Conservation (phyloP, 306 rosid species). For the Quillaja saponaria region DNA sequence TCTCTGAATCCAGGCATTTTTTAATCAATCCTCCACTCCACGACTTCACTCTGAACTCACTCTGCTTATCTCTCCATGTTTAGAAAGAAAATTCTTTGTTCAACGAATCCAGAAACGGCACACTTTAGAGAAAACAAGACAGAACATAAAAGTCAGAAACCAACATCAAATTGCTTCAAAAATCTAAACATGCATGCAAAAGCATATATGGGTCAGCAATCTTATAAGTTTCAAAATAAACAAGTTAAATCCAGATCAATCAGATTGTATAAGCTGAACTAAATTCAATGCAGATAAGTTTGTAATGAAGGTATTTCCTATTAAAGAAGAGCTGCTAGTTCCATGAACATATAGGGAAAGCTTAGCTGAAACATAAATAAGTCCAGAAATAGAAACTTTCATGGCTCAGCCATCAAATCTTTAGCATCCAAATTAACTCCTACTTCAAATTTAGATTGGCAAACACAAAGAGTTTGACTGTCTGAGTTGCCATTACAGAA, state of each 20-base stretch:
- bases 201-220: too few relatives aligned
- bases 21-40: conserved; percentile 15
- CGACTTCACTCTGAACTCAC: conserved; percentile 19
- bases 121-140: background rate
- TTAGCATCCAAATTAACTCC: background rate
- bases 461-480: background rate
- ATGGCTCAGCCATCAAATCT: conserved; percentile 6
- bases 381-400: conserved; percentile 3
- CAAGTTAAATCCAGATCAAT: too few relatives aligned
- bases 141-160: background rate
- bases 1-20: conserved; percentile 64
- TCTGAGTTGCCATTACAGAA: conserved; percentile 14
- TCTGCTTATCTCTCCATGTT: conserved; percentile 22
- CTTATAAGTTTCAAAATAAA: too few relatives aligned
- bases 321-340: conserved; percentile 24
- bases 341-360: conserved; percentile 1
- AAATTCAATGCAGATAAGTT: background rate
- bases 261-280: background rate
- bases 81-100: conserved; percentile 16
- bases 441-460: conserved; percentile 20
- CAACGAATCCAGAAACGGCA: background rate
- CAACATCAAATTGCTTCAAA: too few relatives aligned
- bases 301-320: background rate
- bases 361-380: background rate
- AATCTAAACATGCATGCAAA: too few relatives aligned